Evolutionary conservation across 352 stramenopile genomes (phyloP).

Genomic region (Pythium grandisporangium): DNA sequence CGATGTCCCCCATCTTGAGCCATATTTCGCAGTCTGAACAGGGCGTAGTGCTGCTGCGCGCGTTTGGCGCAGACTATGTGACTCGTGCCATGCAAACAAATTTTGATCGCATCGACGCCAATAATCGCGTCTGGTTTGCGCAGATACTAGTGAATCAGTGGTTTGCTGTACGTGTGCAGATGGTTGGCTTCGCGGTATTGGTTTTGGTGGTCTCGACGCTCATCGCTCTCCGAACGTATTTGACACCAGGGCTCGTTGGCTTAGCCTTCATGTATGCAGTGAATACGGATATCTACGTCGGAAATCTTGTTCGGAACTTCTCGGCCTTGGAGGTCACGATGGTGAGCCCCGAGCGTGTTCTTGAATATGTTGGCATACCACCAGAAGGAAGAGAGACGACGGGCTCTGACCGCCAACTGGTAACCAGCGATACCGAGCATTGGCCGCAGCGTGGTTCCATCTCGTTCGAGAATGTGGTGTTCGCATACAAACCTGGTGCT

Average conservation of each 20-base stretch:
- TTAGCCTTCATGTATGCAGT: constrained; percentile 85
- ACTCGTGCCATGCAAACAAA: constrained; percentile 15
- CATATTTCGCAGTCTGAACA: constrained; percentile 23
- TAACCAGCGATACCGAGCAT: no score
- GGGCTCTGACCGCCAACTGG: no score
- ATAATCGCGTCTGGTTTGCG: constrained; percentile 21
- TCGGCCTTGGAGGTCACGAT: no score
- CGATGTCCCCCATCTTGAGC: constrained; percentile 22
- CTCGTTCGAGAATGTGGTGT: no score
- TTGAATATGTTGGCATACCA: no score
- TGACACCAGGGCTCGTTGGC: constrained; percentile 62
- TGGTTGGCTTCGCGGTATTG: constrained; percentile 32
- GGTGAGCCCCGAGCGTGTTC: no score
- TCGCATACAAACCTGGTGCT: no score
- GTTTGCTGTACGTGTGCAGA: constrained; percentile 40
- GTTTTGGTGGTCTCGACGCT: constrained; percentile 27
- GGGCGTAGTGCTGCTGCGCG: constrained; percentile 24
- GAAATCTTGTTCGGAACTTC: no score
- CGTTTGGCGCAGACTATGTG: constrained; percentile 16
- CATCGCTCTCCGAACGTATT: constrained; percentile 13
- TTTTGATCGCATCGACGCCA: constrained; percentile 7
- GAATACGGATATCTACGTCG: constrained; percentile 70
- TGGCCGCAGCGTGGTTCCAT: no score
- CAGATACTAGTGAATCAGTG: constrained; percentile 20
- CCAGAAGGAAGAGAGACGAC: no score